Conservation (phyloP, 208 protist genomes). For the Trypanosoma lewisi region DNA sequence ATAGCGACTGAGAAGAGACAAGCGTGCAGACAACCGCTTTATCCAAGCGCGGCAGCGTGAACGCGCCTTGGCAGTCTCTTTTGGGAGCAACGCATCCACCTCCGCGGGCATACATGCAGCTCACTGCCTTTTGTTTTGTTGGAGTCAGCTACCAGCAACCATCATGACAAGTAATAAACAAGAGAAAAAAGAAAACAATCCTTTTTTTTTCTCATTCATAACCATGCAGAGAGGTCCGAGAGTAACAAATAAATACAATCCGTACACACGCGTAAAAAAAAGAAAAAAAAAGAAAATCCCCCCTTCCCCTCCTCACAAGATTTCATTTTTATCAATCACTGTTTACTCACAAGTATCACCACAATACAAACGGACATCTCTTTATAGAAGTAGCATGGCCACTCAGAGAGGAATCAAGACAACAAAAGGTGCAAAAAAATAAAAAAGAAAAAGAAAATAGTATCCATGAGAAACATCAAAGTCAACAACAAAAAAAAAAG, state of each 20-base stretch:
- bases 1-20: slow-evolving; percentile 16
- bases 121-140: not conserved
- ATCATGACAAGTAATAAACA: not conserved
- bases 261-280: slow-evolving; percentile 1
- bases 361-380: too few relatives aligned
- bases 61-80: slow-evolving; percentile 19
- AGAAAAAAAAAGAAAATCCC: slow-evolving; percentile 14
- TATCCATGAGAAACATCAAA: not conserved
- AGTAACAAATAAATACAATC: slow-evolving; percentile 7
- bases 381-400: too few relatives aligned
- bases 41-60: slow-evolving; percentile 27
- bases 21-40: slow-evolving; percentile 10
- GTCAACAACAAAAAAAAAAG: not conserved
- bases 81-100: not conserved
- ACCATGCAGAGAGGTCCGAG: not conserved
- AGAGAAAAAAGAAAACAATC: not conserved
- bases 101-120: not conserved
- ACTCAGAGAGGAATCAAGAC: too few relatives aligned
- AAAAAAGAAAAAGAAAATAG: not conserved
- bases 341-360: too few relatives aligned
- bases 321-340: too few relatives aligned
- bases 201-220: not conserved
- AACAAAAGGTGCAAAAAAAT: not conserved
- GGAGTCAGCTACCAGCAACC: not conserved
- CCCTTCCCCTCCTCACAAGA: not conserved